These are phyloP conservation scores for Podaxis pistillaris DNA, from an alignment of 768 basidiomycete species.

Conservation along the genomic window DNA sequence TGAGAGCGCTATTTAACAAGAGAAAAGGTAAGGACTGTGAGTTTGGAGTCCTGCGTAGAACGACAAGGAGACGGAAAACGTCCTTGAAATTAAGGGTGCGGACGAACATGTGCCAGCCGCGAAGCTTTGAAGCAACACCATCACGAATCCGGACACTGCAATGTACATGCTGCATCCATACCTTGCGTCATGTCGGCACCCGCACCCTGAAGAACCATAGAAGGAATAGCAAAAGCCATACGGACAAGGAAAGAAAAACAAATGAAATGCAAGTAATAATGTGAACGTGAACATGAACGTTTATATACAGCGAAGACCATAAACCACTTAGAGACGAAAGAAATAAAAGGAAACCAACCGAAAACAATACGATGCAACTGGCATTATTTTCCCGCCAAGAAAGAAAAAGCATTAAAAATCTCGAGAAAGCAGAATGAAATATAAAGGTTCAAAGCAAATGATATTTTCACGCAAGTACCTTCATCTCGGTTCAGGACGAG, in stretches of 20 bases:
- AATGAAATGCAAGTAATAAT: not conserved
- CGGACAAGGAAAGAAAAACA: not conserved
- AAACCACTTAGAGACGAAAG: not conserved
- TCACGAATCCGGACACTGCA: not conserved
- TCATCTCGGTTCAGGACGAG: not conserved
- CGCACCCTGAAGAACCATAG: not conserved
- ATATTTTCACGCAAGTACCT: not conserved
- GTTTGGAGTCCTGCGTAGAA: not conserved
- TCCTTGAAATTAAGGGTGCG: not conserved
- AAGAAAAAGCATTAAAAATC: not conserved
- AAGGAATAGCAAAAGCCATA: not conserved
- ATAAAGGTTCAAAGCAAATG: not conserved
- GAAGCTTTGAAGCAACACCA: not conserved
- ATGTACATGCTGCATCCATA: not conserved
- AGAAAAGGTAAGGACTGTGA: not conserved
- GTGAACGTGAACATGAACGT: not conserved
- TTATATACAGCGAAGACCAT: not conserved
- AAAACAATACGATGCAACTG: not conserved
- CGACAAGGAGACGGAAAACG: not conserved
- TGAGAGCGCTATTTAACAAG: not conserved
- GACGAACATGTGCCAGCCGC: not conserved
- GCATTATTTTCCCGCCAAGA: not conserved
- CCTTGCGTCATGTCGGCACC: not conserved
- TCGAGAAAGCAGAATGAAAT: not conserved
- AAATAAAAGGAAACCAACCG: slow-evolving; percentile 12